Percentiles rank a stretch among this genome's conserved stretches.
These are phyloP conservation scores for Oryza glumipatula DNA, from an alignment of 176 grass and related monocot species.

Conservation along the genomic window DNA sequence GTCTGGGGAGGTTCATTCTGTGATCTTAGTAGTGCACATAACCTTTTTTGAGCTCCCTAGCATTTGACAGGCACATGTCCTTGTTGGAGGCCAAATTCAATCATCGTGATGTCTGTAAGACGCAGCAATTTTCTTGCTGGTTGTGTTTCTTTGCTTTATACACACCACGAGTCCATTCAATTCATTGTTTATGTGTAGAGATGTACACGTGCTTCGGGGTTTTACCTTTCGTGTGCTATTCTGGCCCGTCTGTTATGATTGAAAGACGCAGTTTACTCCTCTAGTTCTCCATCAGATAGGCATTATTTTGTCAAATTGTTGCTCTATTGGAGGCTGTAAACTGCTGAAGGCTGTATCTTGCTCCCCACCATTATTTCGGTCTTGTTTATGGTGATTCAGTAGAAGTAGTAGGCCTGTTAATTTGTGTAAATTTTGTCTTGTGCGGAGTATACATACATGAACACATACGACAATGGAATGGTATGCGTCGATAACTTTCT, in stretches of 20 bases:
- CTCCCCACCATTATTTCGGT: slow-evolving; percentile 18
- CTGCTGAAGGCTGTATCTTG: not conserved
- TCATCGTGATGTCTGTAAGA: not conserved
- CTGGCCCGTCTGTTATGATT: slow-evolving; percentile 3
- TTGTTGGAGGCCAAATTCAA: slow-evolving; percentile 12
- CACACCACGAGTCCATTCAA: slow-evolving; percentile 36
- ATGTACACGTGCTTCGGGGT: not conserved
- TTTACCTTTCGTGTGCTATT: not conserved
- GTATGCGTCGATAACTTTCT: not conserved
- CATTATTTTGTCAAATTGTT: slow-evolving; percentile 42
- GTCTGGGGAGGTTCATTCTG: not conserved
- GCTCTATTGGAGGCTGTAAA: slow-evolving; percentile 7
- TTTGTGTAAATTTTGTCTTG: slow-evolving; percentile 38
- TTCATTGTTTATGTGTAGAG: slow-evolving; percentile 39
- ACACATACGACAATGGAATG: slow-evolving; percentile 29
- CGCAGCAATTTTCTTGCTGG: not conserved
- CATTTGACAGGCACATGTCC: not conserved
- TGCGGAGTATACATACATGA: slow-evolving; percentile 18
- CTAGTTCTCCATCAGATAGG: slow-evolving; percentile 4
- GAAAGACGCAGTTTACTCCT: not conserved
- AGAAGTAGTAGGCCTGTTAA: slow-evolving; percentile 6
- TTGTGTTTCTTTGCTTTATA: slow-evolving; percentile 7
- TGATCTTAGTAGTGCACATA: not conserved
- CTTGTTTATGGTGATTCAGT: slow-evolving; percentile 42
- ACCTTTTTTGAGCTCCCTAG: slow-evolving; percentile 6